These are phyloP conservation scores for Sugiyamaella grinbergsii DNA, from an alignment of 1,139 yeast genomes.

Conservation along the genomic window DNA sequence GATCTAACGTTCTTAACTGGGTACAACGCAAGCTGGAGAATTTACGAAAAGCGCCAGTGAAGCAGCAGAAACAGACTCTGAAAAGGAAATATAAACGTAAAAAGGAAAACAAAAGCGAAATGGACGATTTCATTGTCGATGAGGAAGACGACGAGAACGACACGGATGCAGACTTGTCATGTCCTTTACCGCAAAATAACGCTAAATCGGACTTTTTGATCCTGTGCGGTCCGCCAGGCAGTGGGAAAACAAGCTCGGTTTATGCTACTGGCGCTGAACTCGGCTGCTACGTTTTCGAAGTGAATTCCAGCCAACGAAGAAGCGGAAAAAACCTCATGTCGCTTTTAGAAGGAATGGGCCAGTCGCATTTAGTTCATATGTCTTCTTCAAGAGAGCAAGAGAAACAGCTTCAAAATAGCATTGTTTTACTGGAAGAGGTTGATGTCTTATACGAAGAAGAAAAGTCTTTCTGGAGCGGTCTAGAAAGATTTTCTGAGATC, in stretches of 20 bases:
- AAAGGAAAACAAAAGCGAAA: conserved; percentile 33
- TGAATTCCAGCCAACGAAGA: conserved; percentile 72
- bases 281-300: conserved; percentile 76
- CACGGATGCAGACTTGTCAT: conserved; percentile 33
- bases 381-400: conserved; percentile 27
- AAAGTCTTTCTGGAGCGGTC: conserved; percentile 74
- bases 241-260: conserved; percentile 77
- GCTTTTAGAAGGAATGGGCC: conserved; percentile 74
- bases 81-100: conserved; percentile 35
- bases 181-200: conserved; percentile 24
- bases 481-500: conserved; percentile 61
- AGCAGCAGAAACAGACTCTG: conserved; percentile 16
- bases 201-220: conserved; percentile 48
- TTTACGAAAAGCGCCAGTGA: conserved; percentile 26
- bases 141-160: conserved; percentile 39
- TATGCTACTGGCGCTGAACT: conserved; percentile 67
- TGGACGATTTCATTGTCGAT: conserved; percentile 53
- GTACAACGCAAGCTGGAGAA: conserved; percentile 25
- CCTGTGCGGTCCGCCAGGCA: conserved; percentile 69
- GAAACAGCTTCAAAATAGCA: conserved; percentile 54
- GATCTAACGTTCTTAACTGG: conserved; percentile 29
- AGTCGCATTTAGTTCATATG: conserved; percentile 78
- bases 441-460: conserved; percentile 82
- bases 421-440: conserved; percentile 82
- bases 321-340: conserved; percentile 70